phyloP scores from a whole-genome alignment of 2,329 filamentous ascomycete species.

The Chaetomium globosum region DNA sequence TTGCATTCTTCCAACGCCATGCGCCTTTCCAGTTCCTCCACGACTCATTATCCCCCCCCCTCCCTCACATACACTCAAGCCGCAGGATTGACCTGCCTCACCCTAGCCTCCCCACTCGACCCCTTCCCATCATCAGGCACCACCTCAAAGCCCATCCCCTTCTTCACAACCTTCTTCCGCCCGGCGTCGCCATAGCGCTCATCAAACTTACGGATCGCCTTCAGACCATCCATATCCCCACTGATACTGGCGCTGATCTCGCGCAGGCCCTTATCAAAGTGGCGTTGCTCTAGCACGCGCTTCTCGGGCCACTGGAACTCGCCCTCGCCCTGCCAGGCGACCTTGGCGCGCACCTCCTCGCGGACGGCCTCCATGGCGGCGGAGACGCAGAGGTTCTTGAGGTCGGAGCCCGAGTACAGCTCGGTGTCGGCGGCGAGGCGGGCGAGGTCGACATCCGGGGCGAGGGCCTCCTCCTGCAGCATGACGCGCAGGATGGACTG shows the following conservation, averaged over 20 bases:
- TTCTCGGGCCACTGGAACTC: slow-evolving; percentile 67
- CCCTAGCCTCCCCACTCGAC: slow-evolving; percentile 49
- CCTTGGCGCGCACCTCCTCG: slow-evolving; percentile 61
- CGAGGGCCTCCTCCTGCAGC: slow-evolving; percentile 67
- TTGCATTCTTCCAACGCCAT: slow-evolving; percentile 17
- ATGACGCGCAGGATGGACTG: slow-evolving; percentile 69
- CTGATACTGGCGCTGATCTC: slow-evolving; percentile 92
- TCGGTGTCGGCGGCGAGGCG: slow-evolving; percentile 68
- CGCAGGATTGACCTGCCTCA: slow-evolving; percentile 32
- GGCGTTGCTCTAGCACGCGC: slow-evolving; percentile 64
- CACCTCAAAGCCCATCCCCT: slow-evolving; percentile 62
- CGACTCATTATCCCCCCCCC: neutral
- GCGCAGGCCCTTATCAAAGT: slow-evolving; percentile 83
- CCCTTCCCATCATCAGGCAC: slow-evolving; percentile 42
- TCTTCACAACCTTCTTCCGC: slow-evolving; percentile 59
- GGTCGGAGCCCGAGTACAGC: slow-evolving; percentile 79
- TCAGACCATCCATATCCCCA: slow-evolving; percentile 87
- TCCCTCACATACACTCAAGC: neutral
- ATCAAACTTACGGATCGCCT: slow-evolving; percentile 90
- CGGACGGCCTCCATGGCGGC: slow-evolving; percentile 78
- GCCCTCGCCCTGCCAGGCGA: slow-evolving; percentile 32
- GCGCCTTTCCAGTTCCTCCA: slow-evolving; percentile 5
- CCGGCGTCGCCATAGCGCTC: slow-evolving; percentile 88
- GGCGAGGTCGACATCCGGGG: slow-evolving; percentile 61
- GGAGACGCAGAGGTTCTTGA: slow-evolving; percentile 80